Conservation (phyloP, 768 basidiomycete species). For the Leccinellum luteum region DNA sequence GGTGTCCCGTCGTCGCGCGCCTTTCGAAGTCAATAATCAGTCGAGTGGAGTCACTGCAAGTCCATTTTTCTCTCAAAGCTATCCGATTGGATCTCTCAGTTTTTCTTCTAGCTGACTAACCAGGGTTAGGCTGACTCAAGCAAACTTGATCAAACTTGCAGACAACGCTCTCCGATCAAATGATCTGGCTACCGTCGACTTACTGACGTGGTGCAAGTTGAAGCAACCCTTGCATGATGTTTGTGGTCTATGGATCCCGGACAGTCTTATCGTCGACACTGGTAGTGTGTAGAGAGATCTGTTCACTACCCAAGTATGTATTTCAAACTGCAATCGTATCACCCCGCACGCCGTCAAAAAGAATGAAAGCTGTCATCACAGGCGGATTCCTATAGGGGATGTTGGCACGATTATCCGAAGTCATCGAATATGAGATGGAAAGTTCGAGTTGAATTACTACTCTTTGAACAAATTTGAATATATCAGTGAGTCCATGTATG, state of each 20-base stretch:
- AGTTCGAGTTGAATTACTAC: neutral
- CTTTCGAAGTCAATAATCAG: too few species aligned
- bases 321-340: neutral
- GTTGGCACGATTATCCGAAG: neutral
- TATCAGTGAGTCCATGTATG: neutral
- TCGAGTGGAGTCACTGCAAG: neutral
- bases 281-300: too few species aligned
- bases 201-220: neutral
- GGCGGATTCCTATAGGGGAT: neutral
- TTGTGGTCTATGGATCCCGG: neutral
- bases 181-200: neutral
- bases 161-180: neutral
- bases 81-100: neutral
- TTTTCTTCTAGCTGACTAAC: neutral
- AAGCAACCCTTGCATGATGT: neutral
- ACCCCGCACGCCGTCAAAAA: neutral
- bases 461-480: neutral
- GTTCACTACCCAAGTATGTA: too few species aligned
- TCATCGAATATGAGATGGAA: too few species aligned
- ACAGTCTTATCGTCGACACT: neutral
- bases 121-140: neutral
- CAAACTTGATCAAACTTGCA: neutral
- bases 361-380: too few species aligned
- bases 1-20: too few species aligned
- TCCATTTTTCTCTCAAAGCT: neutral